These are phyloP conservation scores for Haberlea rhodopensis DNA, from an alignment of 257 asterid species.

Conservation along the genomic window DNA sequence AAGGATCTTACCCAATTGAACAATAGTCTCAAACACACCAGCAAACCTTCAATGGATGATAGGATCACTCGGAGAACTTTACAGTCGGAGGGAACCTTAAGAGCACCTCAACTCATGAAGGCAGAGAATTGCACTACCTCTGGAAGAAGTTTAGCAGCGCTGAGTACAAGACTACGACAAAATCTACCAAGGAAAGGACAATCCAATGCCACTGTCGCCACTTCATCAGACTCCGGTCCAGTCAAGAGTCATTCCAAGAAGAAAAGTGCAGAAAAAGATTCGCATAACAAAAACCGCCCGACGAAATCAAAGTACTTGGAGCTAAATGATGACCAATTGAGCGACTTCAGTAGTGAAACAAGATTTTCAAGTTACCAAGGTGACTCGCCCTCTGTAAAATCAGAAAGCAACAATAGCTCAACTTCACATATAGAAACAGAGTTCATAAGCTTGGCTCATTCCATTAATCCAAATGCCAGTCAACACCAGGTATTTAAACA, in stretches of 20 bases:
- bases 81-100: conserved; percentile 31
- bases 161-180: conserved; percentile 57
- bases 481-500: conserved; percentile 38
- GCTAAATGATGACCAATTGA: conserved; percentile 42
- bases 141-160: conserved; percentile 43
- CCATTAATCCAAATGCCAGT: conserved; percentile 35
- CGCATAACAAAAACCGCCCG: conserved; percentile 36
- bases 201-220: conserved; percentile 31
- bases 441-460: conserved; percentile 41
- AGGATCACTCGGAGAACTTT: conserved; percentile 29
- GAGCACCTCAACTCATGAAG: conserved; percentile 34
- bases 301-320: conserved; percentile 40
- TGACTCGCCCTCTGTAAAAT: conserved; percentile 64
- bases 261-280: conserved; percentile 37
- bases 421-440: conserved; percentile 64
- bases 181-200: conserved; percentile 35
- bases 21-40: conserved; percentile 34
- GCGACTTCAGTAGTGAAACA: conserved; percentile 47
- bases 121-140: conserved; percentile 42
- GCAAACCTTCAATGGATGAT: conserved; percentile 30
- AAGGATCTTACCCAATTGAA: conserved; percentile 35
- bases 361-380: conserved; percentile 55
- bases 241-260: conserved; percentile 36
- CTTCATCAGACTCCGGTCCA: conserved; percentile 38
- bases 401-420: conserved; percentile 70